A percentile compares a stretch with the other conserved stretches of the same genome.
phyloP scores from a whole-genome alignment of 2,329 filamentous ascomycete species.

The Rutstroemia sp. region DNA sequence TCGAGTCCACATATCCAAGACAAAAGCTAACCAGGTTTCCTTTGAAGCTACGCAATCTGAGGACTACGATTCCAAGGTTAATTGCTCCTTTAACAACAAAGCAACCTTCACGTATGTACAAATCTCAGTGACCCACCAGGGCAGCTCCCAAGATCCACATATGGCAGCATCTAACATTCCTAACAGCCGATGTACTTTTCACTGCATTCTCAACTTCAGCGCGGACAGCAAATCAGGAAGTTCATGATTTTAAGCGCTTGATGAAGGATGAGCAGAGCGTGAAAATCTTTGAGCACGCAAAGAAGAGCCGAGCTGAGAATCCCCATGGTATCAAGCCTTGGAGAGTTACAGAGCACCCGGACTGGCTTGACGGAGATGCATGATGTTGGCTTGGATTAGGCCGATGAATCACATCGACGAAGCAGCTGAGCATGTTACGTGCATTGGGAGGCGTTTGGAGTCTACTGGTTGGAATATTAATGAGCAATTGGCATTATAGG shows the following conservation, averaged over 20 bases:
- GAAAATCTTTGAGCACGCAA: constrained; percentile 44
- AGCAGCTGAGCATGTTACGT: not conserved
- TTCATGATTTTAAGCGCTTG: constrained; percentile 35
- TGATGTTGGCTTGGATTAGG: constrained; percentile 1
- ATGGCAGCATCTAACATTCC: too few species aligned
- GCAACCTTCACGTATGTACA: constrained; percentile 42
- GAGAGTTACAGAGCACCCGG: constrained; percentile 50
- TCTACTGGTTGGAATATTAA: too few species aligned
- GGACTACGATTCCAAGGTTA: constrained; percentile 43
- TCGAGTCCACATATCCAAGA: not conserved
- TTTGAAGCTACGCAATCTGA: constrained; percentile 39
- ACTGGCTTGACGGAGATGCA: constrained; percentile 40
- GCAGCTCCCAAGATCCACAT: not conserved
- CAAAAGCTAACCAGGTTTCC: not conserved
- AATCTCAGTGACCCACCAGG: not conserved
- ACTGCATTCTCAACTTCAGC: constrained; percentile 41
- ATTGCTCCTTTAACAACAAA: constrained; percentile 44
- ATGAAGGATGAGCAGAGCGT: constrained; percentile 24
- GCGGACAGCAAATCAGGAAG: constrained; percentile 39
- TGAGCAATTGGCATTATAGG: too few species aligned
- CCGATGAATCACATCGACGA: too few species aligned
- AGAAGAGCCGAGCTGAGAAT: constrained; percentile 45
- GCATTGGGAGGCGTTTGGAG: not conserved
- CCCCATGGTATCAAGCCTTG: constrained; percentile 51
- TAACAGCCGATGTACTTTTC: constrained; percentile 43